These are phyloP conservation scores for Debaryomyces sp. DNA, from an alignment of 1,139 yeast genomes.

Conservation along the genomic window DNA sequence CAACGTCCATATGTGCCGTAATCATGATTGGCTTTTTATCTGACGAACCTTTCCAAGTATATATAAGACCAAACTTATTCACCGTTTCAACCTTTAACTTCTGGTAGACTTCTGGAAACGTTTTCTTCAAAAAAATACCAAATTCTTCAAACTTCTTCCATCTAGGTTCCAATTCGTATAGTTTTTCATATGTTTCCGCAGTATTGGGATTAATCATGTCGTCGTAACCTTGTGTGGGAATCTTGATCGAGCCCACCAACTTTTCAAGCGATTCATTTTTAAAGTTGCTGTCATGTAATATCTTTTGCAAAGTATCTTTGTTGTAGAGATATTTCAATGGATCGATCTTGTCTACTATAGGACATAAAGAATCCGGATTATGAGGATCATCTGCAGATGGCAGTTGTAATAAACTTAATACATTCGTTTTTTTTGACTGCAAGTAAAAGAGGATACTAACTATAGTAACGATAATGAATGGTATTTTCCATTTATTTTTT, in stretches of 20 bases:
- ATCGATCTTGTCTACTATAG: conserved; percentile 34
- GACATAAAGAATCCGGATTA: conserved; percentile 36
- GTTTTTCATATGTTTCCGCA: conserved; percentile 25
- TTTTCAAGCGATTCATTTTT: conserved; percentile 42
- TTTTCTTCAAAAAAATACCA: conserved; percentile 28
- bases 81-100: conserved; percentile 33
- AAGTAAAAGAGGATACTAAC: neutral
- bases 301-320: conserved; percentile 26
- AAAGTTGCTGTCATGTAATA: conserved; percentile 41
- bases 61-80: conserved; percentile 36
- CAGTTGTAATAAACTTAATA: neutral
- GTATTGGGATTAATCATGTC: conserved; percentile 33
- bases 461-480: neutral
- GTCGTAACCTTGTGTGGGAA: conserved; percentile 68
- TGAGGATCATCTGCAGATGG: neutral
- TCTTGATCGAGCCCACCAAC: conserved; percentile 56
- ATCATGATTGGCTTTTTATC: conserved; percentile 42
- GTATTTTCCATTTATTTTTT: neutral
- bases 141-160: conserved; percentile 37
- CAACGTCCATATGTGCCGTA: conserved; percentile 54
- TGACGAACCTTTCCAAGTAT: conserved; percentile 38
- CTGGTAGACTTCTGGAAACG: conserved; percentile 37
- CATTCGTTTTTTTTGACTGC: neutral
- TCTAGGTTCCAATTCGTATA: conserved; percentile 28
- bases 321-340: conserved; percentile 26